These are phyloP conservation scores for Claviceps sp. DNA, from an alignment of 2,329 filamentous ascomycete genomes.

Conservation along the genomic window DNA sequence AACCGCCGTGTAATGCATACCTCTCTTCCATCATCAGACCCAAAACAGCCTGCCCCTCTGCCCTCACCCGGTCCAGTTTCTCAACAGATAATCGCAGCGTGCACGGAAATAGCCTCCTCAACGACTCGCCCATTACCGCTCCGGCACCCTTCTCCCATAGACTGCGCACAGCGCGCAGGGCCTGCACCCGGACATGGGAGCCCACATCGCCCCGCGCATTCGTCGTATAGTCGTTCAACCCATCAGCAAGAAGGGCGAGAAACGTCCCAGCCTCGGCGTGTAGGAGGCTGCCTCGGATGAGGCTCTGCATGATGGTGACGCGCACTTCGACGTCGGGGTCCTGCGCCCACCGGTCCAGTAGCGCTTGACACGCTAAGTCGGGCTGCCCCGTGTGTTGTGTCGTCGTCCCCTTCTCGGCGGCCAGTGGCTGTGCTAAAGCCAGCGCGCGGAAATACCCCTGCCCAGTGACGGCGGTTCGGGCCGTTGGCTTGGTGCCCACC, in stretches of 20 bases:
- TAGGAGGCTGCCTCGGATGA: constrained; percentile 34
- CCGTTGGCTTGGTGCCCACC: constrained; percentile 22
- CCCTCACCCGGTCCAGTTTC: constrained; percentile 77
- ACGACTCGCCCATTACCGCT: constrained; percentile 16
- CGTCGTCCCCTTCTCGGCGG: constrained; percentile 5
- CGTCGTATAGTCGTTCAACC: constrained; percentile 81
- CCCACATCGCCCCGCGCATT: constrained; percentile 83
- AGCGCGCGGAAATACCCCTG: constrained; percentile 41
- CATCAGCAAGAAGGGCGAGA: constrained; percentile 34
- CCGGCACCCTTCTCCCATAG: constrained; percentile 33
- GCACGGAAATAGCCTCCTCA: constrained; percentile 31
- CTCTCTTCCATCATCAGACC: constrained; percentile 28
- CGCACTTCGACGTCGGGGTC: constrained; percentile 38
- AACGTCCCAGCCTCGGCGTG: constrained; percentile 27
- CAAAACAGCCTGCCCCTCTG: constrained; percentile 46
- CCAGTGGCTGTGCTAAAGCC: constrained; percentile 33
- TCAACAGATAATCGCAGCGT: constrained; percentile 64
- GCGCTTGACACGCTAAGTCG: constrained; percentile 28
- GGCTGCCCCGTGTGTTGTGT: constrained; percentile 3
- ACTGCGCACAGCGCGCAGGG: constrained; percentile 60
- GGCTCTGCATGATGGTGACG: constrained; percentile 40
- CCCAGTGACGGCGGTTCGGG: constrained; percentile 24
- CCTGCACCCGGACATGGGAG: constrained; percentile 70
- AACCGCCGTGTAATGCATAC: constrained; percentile 23
- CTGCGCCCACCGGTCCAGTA: constrained; percentile 38